Evolutionary conservation across 768 basidiomycete species (phyloP), one percentile per base, ranked within the genome.

Genomic region (Trametopsis cervina): DNA sequence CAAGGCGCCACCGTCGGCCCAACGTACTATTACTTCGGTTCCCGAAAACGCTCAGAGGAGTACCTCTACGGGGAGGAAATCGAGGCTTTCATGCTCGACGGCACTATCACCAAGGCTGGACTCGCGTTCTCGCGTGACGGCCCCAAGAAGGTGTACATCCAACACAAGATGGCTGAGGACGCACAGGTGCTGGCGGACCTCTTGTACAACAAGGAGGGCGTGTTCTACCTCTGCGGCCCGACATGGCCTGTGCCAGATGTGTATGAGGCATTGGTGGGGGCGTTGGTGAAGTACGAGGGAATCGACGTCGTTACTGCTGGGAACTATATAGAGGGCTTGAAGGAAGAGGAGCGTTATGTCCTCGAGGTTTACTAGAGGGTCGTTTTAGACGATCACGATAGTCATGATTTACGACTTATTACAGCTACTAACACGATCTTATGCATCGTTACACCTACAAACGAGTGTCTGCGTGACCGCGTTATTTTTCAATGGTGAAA

Each of bases 161-260:
- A 99, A 66, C 89, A 98, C 74, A 94, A 89, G 76, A 98, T 98
- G 93, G 72, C 81, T 35, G 83, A 95, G 61, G 92, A 99, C 64
- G 86, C 86, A 15, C 76, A 80, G 57, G 70, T 73, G 24, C 76
- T 99, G 21, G 83, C 82, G 39, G 68, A 76, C 53, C 82, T 89
- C 79, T 68, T 98, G 47, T 71, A 83, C 57, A 72, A 81, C 48
- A 76, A 83, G 52, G 59, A 76, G 36, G 92, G 90, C 25, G 88
- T 82, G 40, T 99, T 99, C 71, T 98, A 97, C 67, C 74, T 99
- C 39, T 97, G 96, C 64, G 95, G 95, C 22, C 96, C 95, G 29
- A 98, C 95, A 22, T 96, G 94, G 95, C 96, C 96, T n/a, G 95
- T 98, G 18, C 93, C 96, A 1, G 96, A 98, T 60, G 92, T 99